These are phyloP conservation scores for Termitomyces sp. DNA, from an alignment of 768 basidiomycete species.

Conservation along the genomic window DNA sequence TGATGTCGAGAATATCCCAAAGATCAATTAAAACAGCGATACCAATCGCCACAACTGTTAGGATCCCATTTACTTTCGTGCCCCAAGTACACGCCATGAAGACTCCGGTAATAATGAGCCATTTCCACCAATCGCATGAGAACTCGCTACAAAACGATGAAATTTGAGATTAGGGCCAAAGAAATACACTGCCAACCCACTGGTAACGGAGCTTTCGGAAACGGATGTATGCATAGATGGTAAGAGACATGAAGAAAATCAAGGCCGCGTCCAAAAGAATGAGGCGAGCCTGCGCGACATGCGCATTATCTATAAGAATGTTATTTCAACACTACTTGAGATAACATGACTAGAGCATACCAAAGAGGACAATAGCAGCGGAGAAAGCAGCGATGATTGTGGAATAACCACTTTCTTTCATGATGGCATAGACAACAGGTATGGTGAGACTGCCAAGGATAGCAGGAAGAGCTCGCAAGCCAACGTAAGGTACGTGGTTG, in stretches of 20 bases:
- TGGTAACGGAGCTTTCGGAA: constrained; percentile 92
- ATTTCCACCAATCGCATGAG: constrained; percentile 88
- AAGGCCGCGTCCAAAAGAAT: constrained; percentile 93
- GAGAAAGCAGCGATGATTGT: constrained; percentile 89
- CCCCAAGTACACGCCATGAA: constrained; percentile 97
- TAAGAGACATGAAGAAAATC: constrained; percentile 93
- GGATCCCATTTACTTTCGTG: constrained; percentile 95
- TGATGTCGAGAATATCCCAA: constrained; percentile 89
- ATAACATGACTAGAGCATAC: constrained; percentile 37
- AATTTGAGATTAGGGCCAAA: neutral
- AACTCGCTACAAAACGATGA: constrained; percentile 58
- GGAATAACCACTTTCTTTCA: constrained; percentile 97
- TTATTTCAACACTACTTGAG: neutral
- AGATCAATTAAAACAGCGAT: constrained; percentile 89
- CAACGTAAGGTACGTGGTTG: constrained; percentile 88
- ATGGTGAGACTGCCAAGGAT: constrained; percentile 87
- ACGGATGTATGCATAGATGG: constrained; percentile 88
- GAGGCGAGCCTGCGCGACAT: constrained; percentile 92
- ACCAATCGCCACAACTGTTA: constrained; percentile 87
- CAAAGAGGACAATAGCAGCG: constrained; percentile 79
- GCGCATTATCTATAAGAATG: constrained; percentile 74
- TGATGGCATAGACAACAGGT: constrained; percentile 89
- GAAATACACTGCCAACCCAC: constrained; percentile 33
- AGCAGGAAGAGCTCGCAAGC: constrained; percentile 89
- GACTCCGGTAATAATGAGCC: constrained; percentile 84